These are phyloP conservation scores for Cystobasidiaceae sp. DNA, from an alignment of 1,284 basidiomycete genomes.

Conservation along the genomic window DNA sequence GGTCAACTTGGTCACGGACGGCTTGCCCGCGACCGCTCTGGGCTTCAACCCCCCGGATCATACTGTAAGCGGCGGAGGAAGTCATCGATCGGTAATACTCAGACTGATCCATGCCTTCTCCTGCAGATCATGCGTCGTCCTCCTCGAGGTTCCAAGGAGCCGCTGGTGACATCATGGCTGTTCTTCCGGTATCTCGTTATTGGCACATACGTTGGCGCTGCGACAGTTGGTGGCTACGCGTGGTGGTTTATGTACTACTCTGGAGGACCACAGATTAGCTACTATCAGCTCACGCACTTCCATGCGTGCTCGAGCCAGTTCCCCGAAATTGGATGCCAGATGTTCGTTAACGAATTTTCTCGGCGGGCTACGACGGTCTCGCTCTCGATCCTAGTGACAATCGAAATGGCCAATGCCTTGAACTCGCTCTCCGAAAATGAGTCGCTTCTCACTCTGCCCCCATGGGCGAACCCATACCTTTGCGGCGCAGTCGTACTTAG, in stretches of 20 bases:
- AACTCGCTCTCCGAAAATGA: constrained; percentile 92
- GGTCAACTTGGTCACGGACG: constrained; percentile 94
- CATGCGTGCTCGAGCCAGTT: constrained; percentile 78
- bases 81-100: background rate
- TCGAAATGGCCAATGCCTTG: constrained; percentile 99
- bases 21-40: constrained; percentile 93
- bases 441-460: constrained; percentile 74
- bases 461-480: constrained; percentile 91
- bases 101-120: background rate
- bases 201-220: constrained; percentile 86
- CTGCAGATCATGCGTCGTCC: constrained; percentile 79
- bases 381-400: constrained; percentile 81
- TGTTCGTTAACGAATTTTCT: constrained; percentile 82
- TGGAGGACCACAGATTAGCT: constrained; percentile 86
- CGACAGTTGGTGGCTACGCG: constrained; percentile 92
- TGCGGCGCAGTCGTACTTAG: constrained; percentile 79
- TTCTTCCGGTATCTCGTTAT: constrained; percentile 94
- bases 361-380: constrained; percentile 91
- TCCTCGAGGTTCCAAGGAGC: constrained; percentile 80
- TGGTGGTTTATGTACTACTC: constrained; percentile 97
- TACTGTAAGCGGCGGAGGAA: constrained; percentile 47
- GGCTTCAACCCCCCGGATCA: constrained; percentile 97
- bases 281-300: constrained; percentile 89
- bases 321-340: constrained; percentile 83
- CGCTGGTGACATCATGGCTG: constrained; percentile 84